phyloP scores from a whole-genome alignment of 148 eudicot species.

The Polygonum maritimum region DNA sequence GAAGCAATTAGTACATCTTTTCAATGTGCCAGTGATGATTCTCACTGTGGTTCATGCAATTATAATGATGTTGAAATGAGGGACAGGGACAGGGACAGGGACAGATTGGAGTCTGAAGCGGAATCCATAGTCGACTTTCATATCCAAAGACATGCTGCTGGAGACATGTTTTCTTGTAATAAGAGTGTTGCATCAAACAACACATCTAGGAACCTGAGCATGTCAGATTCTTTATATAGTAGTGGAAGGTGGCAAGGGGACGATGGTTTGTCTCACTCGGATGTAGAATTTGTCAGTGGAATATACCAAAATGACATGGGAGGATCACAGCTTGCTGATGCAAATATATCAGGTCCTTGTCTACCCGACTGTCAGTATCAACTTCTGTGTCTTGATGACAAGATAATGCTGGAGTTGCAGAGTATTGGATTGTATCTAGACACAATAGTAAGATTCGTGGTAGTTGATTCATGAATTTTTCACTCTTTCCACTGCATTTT shows the following conservation, averaged over 20 bases:
- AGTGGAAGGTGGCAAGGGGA: constrained; percentile 55
- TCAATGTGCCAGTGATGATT: constrained; percentile 51
- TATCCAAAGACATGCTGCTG: constrained; percentile 27
- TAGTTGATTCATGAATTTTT: constrained; percentile 3
- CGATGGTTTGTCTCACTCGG: constrained; percentile 42
- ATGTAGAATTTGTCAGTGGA: constrained; percentile 42
- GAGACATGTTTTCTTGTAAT: constrained; percentile 46
- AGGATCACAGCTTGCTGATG: constrained; percentile 22
- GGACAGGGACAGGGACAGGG: constrained; percentile 25
- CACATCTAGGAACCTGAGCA: constrained; percentile 33
- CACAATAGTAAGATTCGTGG: constrained; percentile 21
- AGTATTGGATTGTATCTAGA: constrained; percentile 40
- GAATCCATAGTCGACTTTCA: constrained; percentile 40
- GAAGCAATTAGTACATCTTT: constrained; percentile 35
- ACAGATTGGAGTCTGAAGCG: constrained; percentile 47
- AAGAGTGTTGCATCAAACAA: constrained; percentile 38
- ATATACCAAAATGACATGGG: constrained; percentile 29
- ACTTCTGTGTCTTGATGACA: constrained; percentile 35
- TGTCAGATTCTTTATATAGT: constrained; percentile 46
- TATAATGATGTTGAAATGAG: constrained; percentile 36
- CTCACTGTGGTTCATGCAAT: constrained; percentile 51
- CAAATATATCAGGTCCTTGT: constrained; percentile 15
- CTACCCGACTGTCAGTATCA: constrained; percentile 34
- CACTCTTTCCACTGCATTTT: constrained; percentile 2
- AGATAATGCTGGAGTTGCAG: constrained; percentile 41